Base-by-base conservation (phyloP, 2,329 filamentous ascomycete species). In the Chaetomiaceae sp. region DNA sequence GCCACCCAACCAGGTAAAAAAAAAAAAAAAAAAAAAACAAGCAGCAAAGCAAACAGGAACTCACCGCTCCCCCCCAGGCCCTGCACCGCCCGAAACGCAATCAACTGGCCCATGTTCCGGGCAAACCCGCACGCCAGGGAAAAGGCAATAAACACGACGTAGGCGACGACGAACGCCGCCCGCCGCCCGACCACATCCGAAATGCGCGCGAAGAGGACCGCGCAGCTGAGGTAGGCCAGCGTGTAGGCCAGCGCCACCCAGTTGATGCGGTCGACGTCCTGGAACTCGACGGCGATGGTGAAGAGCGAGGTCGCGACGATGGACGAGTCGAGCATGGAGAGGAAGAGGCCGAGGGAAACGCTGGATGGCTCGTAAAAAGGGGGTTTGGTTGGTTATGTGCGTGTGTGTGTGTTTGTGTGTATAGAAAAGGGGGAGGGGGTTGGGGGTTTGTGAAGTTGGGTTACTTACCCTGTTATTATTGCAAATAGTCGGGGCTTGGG, bases 231-330 rank as follows among this genome's bases (percentile, higher is more conserved):
- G 59, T 81, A 82, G 10, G 78, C 68, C 20, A 83, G 67, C 0
- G 78, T 80, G 58, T 82, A 82, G 6, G 77, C 69, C 33, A 84
- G 67, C 0, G 77, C 77, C 0, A 82, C 73, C 77, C 77, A 80
- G 60, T 78, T 81, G 48, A 79, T 71, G 3, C 60, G 61, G 10
- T 69, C 65, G 2, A 77, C 58, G 13, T 71, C 69, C 10, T 71
- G 51, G 42, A 84, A 78, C 4, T 84, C 77, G 14, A 61, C 63
- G 1, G 75, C 76, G 42, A 84, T 83, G n/a, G 70, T 71, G 59
- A 77, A 77, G 9, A 84, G 65, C 40, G 77, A 77, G 11, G 80
- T 83, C 1, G 80, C 79, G 1, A 84, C 76, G 33, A 84, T 82
- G 3, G 80, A 80, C 1, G 76, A 75, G 63, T 84, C 80, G n/a